Conservation (phyloP, 1,284 basidiomycete genomes). For the Golubevia pallescens region DNA sequence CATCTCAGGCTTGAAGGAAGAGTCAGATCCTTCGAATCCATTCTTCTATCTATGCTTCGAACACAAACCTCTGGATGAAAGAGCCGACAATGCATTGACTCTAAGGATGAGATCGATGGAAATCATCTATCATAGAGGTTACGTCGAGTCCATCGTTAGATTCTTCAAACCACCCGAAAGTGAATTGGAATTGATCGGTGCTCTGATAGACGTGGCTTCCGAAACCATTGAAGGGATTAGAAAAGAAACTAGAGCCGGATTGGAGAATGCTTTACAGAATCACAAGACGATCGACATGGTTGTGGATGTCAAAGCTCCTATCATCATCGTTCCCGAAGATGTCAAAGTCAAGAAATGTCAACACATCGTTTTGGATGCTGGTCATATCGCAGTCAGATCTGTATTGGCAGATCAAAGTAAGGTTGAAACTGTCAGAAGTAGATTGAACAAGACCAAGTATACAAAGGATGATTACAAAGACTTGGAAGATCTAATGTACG, state of each 20-base stretch:
- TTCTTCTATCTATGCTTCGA: slow-evolving; percentile 95
- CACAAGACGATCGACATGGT: slow-evolving; percentile 96
- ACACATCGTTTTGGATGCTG: slow-evolving; percentile 92
- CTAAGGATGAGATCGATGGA: slow-evolving; percentile 95
- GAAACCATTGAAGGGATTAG: slow-evolving; percentile 92
- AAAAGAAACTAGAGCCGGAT: slow-evolving; percentile 90
- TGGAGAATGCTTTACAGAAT: slow-evolving; percentile 89
- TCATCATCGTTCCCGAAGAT: slow-evolving; percentile 92
- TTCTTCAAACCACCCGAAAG: slow-evolving; percentile 95
- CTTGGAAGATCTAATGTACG: slow-evolving; percentile 95
- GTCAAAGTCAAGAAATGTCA: slow-evolving; percentile 79
- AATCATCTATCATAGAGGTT: slow-evolving; percentile 93
- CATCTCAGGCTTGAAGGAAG: slow-evolving; percentile 39
- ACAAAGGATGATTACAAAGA: slow-evolving; percentile 85
- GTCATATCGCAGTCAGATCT: slow-evolving; percentile 92
- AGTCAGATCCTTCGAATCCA: slow-evolving; percentile 65
- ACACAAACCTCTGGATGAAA: slow-evolving; percentile 87
- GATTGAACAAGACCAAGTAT: slow-evolving; percentile 80
- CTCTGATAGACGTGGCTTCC: slow-evolving; percentile 78
- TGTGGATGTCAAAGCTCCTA: slow-evolving; percentile 94
- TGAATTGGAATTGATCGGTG: slow-evolving; percentile 89
- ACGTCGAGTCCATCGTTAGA: slow-evolving; percentile 86
- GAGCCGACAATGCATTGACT: slow-evolving; percentile 88
- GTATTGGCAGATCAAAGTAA: slow-evolving; percentile 84
- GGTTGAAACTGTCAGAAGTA: slow-evolving; percentile 80